Percentiles rank a stretch among this genome's conserved stretches.
These are phyloP conservation scores for Saccharomycopsis hybrid DNA, from an alignment of 1,139 yeast genomes.

Conservation along the genomic window DNA sequence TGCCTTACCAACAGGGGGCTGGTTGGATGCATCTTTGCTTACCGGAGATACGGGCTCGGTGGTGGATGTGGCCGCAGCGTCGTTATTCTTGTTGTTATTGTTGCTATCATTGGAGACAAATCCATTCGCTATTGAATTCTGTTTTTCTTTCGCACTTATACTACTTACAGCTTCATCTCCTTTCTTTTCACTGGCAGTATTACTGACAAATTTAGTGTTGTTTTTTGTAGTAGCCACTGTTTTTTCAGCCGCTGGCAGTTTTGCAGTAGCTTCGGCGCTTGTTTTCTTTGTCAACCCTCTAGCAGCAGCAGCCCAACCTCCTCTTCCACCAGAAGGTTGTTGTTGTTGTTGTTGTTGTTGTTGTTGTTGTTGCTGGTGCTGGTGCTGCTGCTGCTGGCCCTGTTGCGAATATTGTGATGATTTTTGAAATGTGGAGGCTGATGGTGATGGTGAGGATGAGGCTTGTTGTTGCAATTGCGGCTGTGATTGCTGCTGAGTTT, in stretches of 20 bases:
- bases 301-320: slow-evolving; percentile 16
- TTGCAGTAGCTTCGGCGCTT: background rate
- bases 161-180: no score
- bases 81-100: background rate
- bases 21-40: no score
- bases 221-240: background rate
- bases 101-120: background rate
- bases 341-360: no score
- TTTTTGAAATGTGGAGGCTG: background rate
- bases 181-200: background rate
- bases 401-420: no score
- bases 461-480: no score
- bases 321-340: background rate
- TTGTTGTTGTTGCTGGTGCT: no score
- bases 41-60: background rate
- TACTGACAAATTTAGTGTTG: background rate
- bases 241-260: background rate
- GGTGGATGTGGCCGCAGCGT: background rate
- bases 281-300: slow-evolving; percentile 4
- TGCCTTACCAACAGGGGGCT: no score
- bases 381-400: no score
- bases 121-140: no score
- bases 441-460: background rate
- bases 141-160: no score
- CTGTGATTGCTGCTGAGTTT: background rate